Conservation (phyloP, 2,329 filamentous ascomycete genomes). For the Fusarium sp. region DNA sequence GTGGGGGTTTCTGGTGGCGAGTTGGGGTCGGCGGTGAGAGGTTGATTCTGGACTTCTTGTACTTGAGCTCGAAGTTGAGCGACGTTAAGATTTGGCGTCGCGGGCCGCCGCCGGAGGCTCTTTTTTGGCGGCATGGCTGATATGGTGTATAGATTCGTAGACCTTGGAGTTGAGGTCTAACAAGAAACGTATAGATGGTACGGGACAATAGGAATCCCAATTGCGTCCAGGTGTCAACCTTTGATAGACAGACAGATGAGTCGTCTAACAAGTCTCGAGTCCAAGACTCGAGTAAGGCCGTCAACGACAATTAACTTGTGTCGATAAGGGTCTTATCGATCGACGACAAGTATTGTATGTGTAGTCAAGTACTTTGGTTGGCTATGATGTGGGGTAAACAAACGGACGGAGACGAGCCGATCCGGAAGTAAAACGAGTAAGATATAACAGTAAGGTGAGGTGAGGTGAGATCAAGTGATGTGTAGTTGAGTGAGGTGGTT, state of each 20-base stretch:
- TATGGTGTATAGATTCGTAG: slow-evolving; percentile 1
- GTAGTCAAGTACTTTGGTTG: slow-evolving; percentile 27
- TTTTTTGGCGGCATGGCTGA: slow-evolving; percentile 47
- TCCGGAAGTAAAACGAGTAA: slow-evolving; percentile 13
- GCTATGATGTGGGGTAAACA: slow-evolving; percentile 43
- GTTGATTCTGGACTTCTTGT: slow-evolving; percentile 37
- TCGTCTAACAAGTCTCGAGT: neutral
- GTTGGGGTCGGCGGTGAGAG: slow-evolving; percentile 51
- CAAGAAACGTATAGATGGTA: slow-evolving; percentile 42
- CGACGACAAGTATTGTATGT: slow-evolving; percentile 17
- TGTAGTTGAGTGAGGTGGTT: slow-evolving; percentile 16
- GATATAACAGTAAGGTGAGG: neutral
- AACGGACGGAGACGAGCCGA: slow-evolving; percentile 28
- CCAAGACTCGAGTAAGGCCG: slow-evolving; percentile 9
- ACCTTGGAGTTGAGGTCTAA: slow-evolving; percentile 10
- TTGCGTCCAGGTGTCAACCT: neutral
- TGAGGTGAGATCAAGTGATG: neutral
- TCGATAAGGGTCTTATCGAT: slow-evolving; percentile 42
- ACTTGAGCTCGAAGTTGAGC: slow-evolving; percentile 28
- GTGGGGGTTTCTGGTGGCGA: slow-evolving; percentile 61
- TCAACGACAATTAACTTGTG: slow-evolving; percentile 6
- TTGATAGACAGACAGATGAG: neutral
- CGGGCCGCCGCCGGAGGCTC: slow-evolving; percentile 49
- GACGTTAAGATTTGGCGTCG: slow-evolving; percentile 54
- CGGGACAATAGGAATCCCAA: slow-evolving; percentile 5